Evolutionary conservation across 495 filamentous ascomycete genomes (phyloP).

Genomic region (Penicillium soppii): DNA sequence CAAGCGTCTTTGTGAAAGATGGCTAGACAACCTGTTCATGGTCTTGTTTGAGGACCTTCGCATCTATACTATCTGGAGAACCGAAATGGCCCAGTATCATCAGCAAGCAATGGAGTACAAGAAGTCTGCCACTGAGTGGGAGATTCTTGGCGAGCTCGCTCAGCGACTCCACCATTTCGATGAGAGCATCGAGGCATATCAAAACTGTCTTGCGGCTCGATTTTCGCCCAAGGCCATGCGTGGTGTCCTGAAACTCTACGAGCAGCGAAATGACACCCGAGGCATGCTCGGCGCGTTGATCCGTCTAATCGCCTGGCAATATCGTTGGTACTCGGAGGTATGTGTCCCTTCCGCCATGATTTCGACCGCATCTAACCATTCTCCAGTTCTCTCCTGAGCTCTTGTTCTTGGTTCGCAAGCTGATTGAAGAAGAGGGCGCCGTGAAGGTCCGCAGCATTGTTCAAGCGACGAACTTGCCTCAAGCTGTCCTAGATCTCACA

Average conservation of each 20-base stretch:
- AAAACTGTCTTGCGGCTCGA: conserved; percentile 72
- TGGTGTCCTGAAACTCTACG: conserved; percentile 76
- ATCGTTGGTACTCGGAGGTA: conserved; percentile 96
- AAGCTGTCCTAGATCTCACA: conserved; percentile 89
- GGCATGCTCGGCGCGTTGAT: conserved; percentile 79
- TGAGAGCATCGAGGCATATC: conserved; percentile 90
- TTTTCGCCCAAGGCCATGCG: conserved; percentile 90
- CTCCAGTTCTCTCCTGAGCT: conserved; percentile 86
- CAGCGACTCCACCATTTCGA: conserved; percentile 86
- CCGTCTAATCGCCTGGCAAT: conserved; percentile 92
- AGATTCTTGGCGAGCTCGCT: conserved; percentile 91
- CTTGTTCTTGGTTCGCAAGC: conserved; percentile 77
- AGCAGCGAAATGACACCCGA: conserved; percentile 68
- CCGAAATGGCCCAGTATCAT: conserved; percentile 89
- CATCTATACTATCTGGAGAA: conserved; percentile 98
- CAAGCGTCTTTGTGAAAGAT: conserved; percentile 94
- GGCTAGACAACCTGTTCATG: conserved; percentile 99
- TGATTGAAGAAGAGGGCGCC: conserved; percentile 96
- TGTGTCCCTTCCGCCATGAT: conserved; percentile 11
- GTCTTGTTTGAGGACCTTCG: conserved; percentile 96
- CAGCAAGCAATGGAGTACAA: conserved; percentile 90
- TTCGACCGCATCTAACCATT: neutral
- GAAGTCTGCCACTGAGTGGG: conserved; percentile 96
- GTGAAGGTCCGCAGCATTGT: conserved; percentile 97
- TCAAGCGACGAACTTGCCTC: conserved; percentile 89